Evolutionary conservation across 768 basidiomycete species (phyloP).

Genomic region (Clavulina sp.): DNA sequence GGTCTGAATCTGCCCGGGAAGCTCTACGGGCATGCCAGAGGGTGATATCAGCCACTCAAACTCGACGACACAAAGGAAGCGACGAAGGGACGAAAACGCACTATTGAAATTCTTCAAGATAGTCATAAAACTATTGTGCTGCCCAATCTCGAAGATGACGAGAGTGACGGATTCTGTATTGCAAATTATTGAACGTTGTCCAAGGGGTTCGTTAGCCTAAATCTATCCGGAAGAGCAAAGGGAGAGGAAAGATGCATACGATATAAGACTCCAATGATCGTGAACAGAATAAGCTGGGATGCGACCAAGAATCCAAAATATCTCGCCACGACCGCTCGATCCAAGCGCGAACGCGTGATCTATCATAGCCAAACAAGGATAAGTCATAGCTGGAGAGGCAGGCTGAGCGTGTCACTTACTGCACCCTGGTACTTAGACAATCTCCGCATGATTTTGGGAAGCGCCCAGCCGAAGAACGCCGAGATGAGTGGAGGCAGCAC

Average conservation of each 20-base stretch:
- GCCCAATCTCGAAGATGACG: conserved; percentile 31
- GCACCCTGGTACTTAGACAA: conserved; percentile 53
- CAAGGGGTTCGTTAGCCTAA: too few species aligned
- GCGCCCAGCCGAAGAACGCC: conserved; percentile 72
- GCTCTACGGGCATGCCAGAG: conserved; percentile 24
- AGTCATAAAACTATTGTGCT: conserved; percentile 27
- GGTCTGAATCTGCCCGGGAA: conserved; percentile 55
- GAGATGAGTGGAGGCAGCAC: conserved; percentile 81
- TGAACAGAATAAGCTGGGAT: conserved; percentile 88
- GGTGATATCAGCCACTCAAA: background rate
- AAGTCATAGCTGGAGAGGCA: too few species aligned
- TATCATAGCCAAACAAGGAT: conserved; percentile 19
- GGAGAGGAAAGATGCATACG: conserved; percentile 28
- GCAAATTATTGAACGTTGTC: too few species aligned
- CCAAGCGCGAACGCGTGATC: conserved; percentile 58
- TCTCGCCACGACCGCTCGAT: conserved; percentile 79
- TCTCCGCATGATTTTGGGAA: conserved; percentile 84
- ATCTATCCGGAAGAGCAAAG: background rate
- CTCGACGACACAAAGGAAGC: background rate
- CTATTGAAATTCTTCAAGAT: conserved; percentile 32
- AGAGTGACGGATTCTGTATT: conserved; percentile 20
- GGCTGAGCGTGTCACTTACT: conserved; percentile 9
- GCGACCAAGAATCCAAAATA: conserved; percentile 92
- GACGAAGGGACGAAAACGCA: conserved; percentile 13
- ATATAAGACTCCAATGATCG: conserved; percentile 76